Percentiles rank a stretch among this genome's conserved stretches.
phyloP scores from a whole-genome alignment of 2,329 filamentous ascomycete genomes.

The Colletotrichum lentis region DNA sequence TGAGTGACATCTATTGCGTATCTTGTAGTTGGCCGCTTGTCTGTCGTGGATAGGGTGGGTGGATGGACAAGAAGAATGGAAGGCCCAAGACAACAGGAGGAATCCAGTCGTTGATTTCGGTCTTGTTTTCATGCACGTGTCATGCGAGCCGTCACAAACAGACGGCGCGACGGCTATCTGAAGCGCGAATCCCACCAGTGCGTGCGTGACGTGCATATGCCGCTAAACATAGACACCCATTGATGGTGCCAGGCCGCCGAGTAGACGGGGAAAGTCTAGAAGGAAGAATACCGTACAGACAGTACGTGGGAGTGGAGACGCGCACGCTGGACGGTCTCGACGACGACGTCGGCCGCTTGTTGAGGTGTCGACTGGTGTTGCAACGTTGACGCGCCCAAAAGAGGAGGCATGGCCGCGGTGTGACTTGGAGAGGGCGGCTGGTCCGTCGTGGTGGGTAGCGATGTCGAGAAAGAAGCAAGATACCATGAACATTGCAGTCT shows the following conservation, averaged over 20 bases:
- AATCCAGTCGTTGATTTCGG: slow-evolving; percentile 11
- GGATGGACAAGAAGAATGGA: not conserved
- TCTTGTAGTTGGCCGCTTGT: slow-evolving; percentile 1
- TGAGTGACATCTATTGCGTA: not conserved
- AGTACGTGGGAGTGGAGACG: slow-evolving; percentile 25
- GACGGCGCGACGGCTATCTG: slow-evolving; percentile 36
- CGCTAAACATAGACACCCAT: slow-evolving; percentile 35
- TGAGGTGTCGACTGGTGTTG: slow-evolving; percentile 11
- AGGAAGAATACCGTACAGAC: slow-evolving; percentile 19
- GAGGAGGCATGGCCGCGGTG: slow-evolving; percentile 9
- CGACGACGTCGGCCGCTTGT: slow-evolving; percentile 17
- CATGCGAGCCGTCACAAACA: slow-evolving; percentile 29
- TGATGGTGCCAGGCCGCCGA: slow-evolving; percentile 32
- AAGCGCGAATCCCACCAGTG: slow-evolving; percentile 36
- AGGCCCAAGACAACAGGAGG: not conserved
- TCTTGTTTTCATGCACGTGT: slow-evolving; percentile 28
- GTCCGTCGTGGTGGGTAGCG: not conserved
- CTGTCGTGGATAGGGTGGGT: not conserved
- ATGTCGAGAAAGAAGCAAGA: slow-evolving; percentile 20
- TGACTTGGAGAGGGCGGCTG: slow-evolving; percentile 3
- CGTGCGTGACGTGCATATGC: slow-evolving; percentile 40
- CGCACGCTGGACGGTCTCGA: slow-evolving; percentile 18
- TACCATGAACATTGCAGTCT: slow-evolving; percentile 17
- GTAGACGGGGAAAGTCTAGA: slow-evolving; percentile 23
- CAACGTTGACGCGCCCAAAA: slow-evolving; percentile 9